Percentiles rank a stretch among this genome's conserved stretches.
phyloP scores from a whole-genome alignment of 1,284 basidiomycete species.

The Phenoliferia sp. region DNA sequence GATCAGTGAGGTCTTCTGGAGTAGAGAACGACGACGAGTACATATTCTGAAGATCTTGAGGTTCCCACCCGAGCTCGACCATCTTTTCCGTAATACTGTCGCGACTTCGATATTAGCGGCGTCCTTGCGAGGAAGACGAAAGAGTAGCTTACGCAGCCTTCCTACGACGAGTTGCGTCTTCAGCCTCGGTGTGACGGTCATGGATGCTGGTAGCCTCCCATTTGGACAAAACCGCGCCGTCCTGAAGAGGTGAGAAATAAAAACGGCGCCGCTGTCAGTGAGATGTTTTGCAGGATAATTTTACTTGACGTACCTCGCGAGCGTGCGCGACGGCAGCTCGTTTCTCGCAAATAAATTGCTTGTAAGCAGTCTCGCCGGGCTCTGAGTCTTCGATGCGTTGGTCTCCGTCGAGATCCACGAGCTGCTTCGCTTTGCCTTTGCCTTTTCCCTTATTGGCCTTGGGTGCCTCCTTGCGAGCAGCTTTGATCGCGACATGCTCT shows the following conservation, averaged over 20 bases:
- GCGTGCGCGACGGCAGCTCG: background rate
- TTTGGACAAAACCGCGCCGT: background rate
- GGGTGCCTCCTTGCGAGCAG: too few relatives aligned
- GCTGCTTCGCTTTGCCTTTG: too few relatives aligned
- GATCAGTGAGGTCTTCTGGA: background rate
- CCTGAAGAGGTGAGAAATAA: background rate
- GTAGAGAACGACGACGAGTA: background rate
- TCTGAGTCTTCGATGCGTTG: too few relatives aligned
- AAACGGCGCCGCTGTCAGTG: background rate
- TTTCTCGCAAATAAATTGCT: background rate
- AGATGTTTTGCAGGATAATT: background rate
- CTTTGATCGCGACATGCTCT: too few relatives aligned
- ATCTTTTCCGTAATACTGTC: background rate
- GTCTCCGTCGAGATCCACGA: too few relatives aligned
- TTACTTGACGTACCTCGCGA: background rate
- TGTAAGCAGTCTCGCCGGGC: background rate
- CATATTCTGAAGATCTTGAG: background rate
- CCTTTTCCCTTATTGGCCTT: too few relatives aligned
- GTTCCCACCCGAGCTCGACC: background rate
- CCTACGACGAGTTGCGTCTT: background rate
- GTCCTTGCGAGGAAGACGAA: background rate
- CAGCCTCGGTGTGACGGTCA: background rate
- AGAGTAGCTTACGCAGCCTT: background rate
- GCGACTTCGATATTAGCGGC: background rate
- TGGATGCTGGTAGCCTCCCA: background rate